Conservation (phyloP, 208 protist species). For the Trypanosoma mega region DNA sequence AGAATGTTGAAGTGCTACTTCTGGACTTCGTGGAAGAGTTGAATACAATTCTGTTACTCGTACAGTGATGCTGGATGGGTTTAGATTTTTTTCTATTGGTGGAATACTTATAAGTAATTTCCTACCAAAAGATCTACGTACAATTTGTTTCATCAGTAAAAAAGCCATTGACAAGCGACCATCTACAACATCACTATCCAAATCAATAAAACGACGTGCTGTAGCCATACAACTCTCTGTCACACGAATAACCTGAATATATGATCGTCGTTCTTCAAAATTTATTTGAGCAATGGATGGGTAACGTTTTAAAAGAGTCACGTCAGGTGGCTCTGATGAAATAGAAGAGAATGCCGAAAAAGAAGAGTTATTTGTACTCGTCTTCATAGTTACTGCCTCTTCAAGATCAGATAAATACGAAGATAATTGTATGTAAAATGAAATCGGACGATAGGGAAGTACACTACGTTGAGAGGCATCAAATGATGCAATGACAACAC, state of each 20-base stretch:
- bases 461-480: conserved; percentile 37
- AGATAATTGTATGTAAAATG: conserved; percentile 82
- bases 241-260: conserved; percentile 69
- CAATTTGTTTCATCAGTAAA: conserved; percentile 79
- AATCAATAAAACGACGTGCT: conserved; percentile 80
- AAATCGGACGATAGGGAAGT: conserved; percentile 47
- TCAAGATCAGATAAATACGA: conserved; percentile 80
- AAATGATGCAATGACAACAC: conserved; percentile 50
- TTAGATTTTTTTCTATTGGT: conserved; percentile 41
- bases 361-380: conserved; percentile 5
- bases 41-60: conserved; percentile 75
- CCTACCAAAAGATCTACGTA: conserved; percentile 74
- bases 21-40: conserved; percentile 62
- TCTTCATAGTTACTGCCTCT: conserved; percentile 22
- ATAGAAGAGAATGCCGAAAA: conserved; percentile 18
- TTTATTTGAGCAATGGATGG: conserved; percentile 41
- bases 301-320: conserved; percentile 47
- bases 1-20: conserved; percentile 77
- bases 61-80: conserved; percentile 59
- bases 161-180: conserved; percentile 73
- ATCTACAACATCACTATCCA: conserved; percentile 68
- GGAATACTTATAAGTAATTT: conserved; percentile 75
- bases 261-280: conserved; percentile 32
- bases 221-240: conserved; percentile 90
- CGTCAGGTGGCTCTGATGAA: conserved; percentile 17